A percentile compares a stretch with the other conserved stretches of the same genome.
Conservation (phyloP, 805 yeast species). For the Saccharomycodes ludwigii region DNA sequence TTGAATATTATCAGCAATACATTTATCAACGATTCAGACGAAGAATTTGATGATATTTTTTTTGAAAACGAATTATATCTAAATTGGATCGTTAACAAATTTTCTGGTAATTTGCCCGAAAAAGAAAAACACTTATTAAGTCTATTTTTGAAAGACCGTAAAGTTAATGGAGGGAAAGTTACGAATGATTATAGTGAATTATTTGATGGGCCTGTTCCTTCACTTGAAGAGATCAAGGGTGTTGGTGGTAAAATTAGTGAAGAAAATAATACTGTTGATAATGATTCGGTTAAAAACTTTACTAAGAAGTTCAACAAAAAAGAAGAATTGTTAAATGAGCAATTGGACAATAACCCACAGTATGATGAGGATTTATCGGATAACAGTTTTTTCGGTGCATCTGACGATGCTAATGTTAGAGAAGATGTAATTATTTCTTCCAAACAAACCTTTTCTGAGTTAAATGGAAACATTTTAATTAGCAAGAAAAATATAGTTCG, state of each 20-base stretch:
- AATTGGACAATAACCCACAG: too few relatives aligned
- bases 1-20: constrained; percentile 17
- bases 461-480: too few relatives aligned
- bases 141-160: constrained; percentile 19
- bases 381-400: too few relatives aligned
- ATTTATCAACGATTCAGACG: constrained; percentile 21
- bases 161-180: constrained; percentile 12
- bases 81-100: constrained; percentile 20
- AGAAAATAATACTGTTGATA: too few relatives aligned
- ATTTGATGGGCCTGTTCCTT: constrained; percentile 19
- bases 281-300: too few relatives aligned
- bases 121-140: constrained; percentile 14
- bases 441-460: too few relatives aligned
- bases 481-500: too few relatives aligned
- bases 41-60: constrained; percentile 18
- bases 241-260: too few relatives aligned
- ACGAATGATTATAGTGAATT: constrained; percentile 14
- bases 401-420: neutral
- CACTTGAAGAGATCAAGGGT: neutral
- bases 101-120: constrained; percentile 16
- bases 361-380: too few relatives aligned
- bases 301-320: neutral
- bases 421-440: too few relatives aligned
- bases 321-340: neutral
- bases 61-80: constrained; percentile 25